Evolutionary conservation across 495 filamentous ascomycete genomes (phyloP), one percentile per base, ranked within the genome.

Genomic region (Penicillium nucicola): DNA sequence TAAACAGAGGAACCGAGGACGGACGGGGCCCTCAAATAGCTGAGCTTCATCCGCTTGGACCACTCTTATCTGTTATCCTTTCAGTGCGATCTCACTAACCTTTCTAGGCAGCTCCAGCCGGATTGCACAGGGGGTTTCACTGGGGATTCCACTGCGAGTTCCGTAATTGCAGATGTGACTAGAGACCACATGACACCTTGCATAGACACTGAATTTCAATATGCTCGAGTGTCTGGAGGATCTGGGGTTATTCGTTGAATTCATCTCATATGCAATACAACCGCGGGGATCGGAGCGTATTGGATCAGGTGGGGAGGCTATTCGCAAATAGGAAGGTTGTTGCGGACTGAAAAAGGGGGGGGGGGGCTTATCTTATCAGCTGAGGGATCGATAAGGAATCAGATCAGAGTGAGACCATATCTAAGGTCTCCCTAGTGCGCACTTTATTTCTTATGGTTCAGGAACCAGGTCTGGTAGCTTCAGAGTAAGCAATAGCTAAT

Each of bases 41-140:
- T 44, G 32, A 23, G 32, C 43, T 42, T 23, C 28, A 45, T 57
- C 50, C 48, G 20, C 41, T 42, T 37, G 34, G 12, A 48, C 38
- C 36, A 48, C 12, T 45, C 12, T 30, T 34, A 40, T 58, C 61
- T 58, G 58, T 61, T 59, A 57, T 59, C 55, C 45, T 41, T n/a
- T 15, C 5, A 22, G 34, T 19, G 22, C 20, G 23, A 14, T 42
- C 12, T 48, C 45, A 19, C 61, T 64, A 62, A 25, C 61, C 58
- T 19, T 20, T 50, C 34, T 46, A 42, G 61, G 61, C 53, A 64
- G 58, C 61, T 64, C 58, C 52, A 64, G 5, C 61, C 61, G 61
- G 49, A n/a, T 34, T 19, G 43, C 10, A 31, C 35, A 39, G 23
- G 28, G 17, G 11, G 19, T 19, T n/a, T 34, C 34, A 13, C 13